Evolutionary conservation across 73 alveolate species (phyloP).

Genomic region (Strombidium stylifer): DNA sequence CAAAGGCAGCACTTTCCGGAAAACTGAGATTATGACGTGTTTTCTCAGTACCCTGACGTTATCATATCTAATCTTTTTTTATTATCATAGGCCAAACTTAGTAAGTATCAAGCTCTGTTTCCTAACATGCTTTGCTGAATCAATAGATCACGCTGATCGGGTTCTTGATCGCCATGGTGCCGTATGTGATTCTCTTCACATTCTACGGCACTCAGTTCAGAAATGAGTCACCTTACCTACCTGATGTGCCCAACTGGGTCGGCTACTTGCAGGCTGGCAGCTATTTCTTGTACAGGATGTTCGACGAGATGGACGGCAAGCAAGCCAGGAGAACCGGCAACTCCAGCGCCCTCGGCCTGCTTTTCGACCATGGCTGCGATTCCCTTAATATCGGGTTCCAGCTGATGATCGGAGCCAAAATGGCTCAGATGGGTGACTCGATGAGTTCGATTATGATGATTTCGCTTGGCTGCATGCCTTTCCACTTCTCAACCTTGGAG

Average conservation of each 20-base stretch:
- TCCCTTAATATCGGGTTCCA: conserved; percentile 53
- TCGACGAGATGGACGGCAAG: conserved; percentile 83
- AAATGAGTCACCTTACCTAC: no score
- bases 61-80: neutral
- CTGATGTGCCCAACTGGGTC: conserved; percentile 56
- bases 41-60: no score
- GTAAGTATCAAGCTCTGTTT: neutral
- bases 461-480: conserved; percentile 52
- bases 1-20: no score
- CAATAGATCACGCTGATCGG: conserved; percentile 37
- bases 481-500: conserved; percentile 77
- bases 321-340: conserved; percentile 82
- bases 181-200: neutral
- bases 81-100: conserved; percentile 35
- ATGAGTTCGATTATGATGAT: conserved; percentile 26
- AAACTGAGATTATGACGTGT: no score
- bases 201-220: conserved; percentile 30
- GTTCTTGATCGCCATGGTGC: conserved; percentile 15
- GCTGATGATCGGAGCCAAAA: conserved; percentile 44
- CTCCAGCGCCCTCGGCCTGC: conserved; percentile 73
- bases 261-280: conserved; percentile 43
- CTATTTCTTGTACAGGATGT: conserved; percentile 39
- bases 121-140: neutral
- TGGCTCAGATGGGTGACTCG: conserved; percentile 45
- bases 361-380: conserved; percentile 88